These are phyloP conservation scores for Exophiala phaeomuriformis DNA, from an alignment of 2,329 filamentous ascomycete species.

Conservation along the genomic window DNA sequence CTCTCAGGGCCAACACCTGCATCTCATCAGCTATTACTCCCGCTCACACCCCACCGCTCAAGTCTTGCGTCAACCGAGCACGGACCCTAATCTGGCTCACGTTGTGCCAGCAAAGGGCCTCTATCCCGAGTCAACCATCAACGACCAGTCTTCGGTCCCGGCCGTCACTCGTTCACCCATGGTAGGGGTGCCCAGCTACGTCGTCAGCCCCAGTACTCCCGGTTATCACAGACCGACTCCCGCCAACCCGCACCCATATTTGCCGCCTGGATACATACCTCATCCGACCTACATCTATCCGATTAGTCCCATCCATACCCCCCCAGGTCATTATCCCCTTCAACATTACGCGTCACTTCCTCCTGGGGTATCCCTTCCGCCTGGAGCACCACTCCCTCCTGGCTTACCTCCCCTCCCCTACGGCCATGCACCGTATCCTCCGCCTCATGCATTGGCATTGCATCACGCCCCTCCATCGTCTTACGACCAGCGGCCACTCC, in stretches of 20 bases:
- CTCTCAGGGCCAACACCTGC: constrained; percentile 78
- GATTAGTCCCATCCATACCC: constrained; percentile 40
- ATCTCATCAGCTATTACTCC: constrained; percentile 95
- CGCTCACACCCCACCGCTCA: constrained; percentile 65
- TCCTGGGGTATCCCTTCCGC: background rate
- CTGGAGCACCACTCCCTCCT: constrained; percentile 2
- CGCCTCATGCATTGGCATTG: constrained; percentile 18
- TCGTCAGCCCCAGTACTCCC: constrained; percentile 46
- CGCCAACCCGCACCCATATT: constrained; percentile 36
- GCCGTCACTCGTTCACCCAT: constrained; percentile 70
- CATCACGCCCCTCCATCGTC: constrained; percentile 24
- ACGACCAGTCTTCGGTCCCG: constrained; percentile 72
- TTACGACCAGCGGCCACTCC: constrained; percentile 25
- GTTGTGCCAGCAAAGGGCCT: constrained; percentile 87
- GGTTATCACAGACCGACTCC: constrained; percentile 45
- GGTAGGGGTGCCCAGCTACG: constrained; percentile 49
- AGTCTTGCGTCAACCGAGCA: constrained; percentile 72
- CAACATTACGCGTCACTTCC: constrained; percentile 19
- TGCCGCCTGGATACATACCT: constrained; percentile 29
- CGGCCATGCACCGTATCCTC: constrained; percentile 11
- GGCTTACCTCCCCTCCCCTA: constrained; percentile 22
- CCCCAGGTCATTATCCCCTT: constrained; percentile 31
- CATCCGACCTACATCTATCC: constrained; percentile 37
- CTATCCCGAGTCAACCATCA: constrained; percentile 93
- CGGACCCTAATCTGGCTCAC: constrained; percentile 68